Evolutionary conservation across 139 green algal species (phyloP).

Genomic region (Tetraselmis chui): DNA sequence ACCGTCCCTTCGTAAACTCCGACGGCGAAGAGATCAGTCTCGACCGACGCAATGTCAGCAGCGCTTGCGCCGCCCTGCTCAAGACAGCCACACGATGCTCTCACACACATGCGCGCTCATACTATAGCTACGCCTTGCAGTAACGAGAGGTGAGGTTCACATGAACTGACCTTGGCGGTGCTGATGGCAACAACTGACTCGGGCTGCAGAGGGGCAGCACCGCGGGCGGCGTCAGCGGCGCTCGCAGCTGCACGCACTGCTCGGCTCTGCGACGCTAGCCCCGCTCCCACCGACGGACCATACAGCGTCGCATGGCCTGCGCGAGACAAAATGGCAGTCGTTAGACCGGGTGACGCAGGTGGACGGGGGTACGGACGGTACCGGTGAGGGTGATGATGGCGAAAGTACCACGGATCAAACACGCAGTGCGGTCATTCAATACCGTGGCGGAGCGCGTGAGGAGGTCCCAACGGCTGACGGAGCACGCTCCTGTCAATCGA

Average conservation of each 20-base stretch:
- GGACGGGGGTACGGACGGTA: too few relatives aligned
- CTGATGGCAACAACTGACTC: neutral
- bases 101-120: neutral
- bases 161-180: neutral
- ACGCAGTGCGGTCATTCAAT: neutral
- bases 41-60: conserved; percentile 13
- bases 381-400: neutral
- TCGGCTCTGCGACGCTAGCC: neutral
- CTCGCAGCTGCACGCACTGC: neutral
- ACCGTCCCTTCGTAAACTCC: conserved; percentile 62
- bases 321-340: too few relatives aligned
- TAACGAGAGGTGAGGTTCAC: neutral
- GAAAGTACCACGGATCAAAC: neutral
- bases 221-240: neutral
- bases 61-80: neutral
- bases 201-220: neutral
- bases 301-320: too few relatives aligned
- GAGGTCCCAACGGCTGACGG: neutral
- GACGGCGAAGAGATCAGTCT: conserved; percentile 63
- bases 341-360: too few relatives aligned
- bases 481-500: neutral
- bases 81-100: neutral
- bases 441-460: neutral
- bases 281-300: neutral
- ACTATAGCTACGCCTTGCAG: neutral